Conservation (phyloP, 2,329 filamentous ascomycete species). For the Hypoxylon sp. region DNA sequence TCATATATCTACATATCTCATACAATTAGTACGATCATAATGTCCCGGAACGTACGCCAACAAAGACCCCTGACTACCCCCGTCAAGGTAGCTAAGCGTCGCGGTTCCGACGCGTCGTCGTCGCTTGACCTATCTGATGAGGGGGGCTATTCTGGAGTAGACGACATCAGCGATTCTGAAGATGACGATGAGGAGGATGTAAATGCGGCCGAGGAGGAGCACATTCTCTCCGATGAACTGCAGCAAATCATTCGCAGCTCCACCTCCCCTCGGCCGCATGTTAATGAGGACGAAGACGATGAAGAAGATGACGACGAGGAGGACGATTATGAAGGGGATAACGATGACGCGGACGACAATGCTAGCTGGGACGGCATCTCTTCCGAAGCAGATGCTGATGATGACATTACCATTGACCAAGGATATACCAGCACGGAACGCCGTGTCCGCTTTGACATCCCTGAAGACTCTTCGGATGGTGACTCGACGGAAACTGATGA, state of each 20-base stretch:
- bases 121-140: constrained; percentile 74
- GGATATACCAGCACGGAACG: constrained; percentile 62
- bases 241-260: constrained; percentile 58
- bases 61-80: constrained; percentile 61
- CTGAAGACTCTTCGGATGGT: constrained; percentile 77
- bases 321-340: constrained; percentile 58
- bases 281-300: constrained; percentile 58
- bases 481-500: constrained; percentile 75
- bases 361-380: constrained; percentile 70
- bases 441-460: constrained; percentile 81
- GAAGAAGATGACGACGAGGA: constrained; percentile 60
- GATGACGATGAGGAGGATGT: constrained; percentile 86
- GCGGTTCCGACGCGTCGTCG: constrained; percentile 67
- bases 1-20: constrained; percentile 36
- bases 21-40: constrained; percentile 54
- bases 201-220: constrained; percentile 82
- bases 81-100: constrained; percentile 63
- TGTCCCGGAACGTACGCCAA: constrained; percentile 69
- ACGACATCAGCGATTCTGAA: constrained; percentile 82
- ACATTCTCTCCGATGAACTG: constrained; percentile 70
- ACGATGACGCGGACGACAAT: constrained; percentile 59
- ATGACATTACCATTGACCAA: constrained; percentile 56
- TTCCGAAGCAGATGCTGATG: constrained; percentile 60
- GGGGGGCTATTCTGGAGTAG: constrained; percentile 80
- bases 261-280: constrained; percentile 68